These are phyloP conservation scores for Barbatosphaeria neglecta DNA, from an alignment of 495 filamentous ascomycete species.

Conservation along the genomic window DNA sequence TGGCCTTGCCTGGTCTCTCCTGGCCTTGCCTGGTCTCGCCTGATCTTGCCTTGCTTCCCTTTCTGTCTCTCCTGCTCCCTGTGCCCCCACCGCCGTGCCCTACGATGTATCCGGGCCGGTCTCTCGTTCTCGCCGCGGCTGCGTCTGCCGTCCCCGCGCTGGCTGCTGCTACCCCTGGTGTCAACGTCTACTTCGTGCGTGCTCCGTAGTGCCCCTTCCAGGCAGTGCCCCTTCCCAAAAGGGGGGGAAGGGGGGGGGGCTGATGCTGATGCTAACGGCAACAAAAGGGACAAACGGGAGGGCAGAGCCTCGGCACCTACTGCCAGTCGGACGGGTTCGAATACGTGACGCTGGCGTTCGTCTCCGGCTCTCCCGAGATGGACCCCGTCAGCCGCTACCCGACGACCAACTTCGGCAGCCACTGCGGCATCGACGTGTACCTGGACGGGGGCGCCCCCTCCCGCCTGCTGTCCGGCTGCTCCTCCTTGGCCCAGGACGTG, in stretches of 20 bases:
- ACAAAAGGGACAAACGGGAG: slow-evolving; percentile 23
- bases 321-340: slow-evolving; percentile 25
- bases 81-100: no score
- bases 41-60: slow-evolving; percentile 2
- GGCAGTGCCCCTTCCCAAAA: no score
- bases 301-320: slow-evolving; percentile 12
- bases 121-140: slow-evolving; percentile 19
- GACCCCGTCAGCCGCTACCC: slow-evolving; percentile 22
- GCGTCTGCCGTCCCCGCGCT: slow-evolving; percentile 17
- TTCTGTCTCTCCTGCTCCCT: no score
- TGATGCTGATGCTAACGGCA: no score
- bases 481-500: slow-evolving; percentile 41
- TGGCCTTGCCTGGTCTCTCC: no score
- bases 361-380: slow-evolving; percentile 28
- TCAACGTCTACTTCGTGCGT: slow-evolving; percentile 28
- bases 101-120: slow-evolving; percentile 22
- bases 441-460: slow-evolving; percentile 16
- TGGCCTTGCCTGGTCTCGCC: no score
- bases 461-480: slow-evolving; percentile 28
- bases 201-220: no score
- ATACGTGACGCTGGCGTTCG: slow-evolving; percentile 28
- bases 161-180: slow-evolving; percentile 11
- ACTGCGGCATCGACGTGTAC: slow-evolving; percentile 23
- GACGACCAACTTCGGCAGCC: slow-evolving; percentile 27
- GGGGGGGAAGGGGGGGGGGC: no score